phyloP scores from a whole-genome alignment of 352 stramenopile genomes.

The Phytophthora tubulina region DNA sequence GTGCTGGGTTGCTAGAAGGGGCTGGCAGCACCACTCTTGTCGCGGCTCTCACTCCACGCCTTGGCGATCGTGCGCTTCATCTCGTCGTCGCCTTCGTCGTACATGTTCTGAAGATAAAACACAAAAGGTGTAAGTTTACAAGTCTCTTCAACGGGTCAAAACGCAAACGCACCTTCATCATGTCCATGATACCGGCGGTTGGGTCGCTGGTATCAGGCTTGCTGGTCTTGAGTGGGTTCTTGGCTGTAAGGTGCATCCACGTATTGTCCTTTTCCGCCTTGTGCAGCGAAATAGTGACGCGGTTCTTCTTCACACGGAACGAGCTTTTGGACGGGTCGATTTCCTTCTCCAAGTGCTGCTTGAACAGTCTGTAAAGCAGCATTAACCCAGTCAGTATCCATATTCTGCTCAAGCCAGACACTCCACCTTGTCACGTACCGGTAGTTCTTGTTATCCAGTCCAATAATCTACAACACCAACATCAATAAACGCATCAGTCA shows the following conservation, averaged over 20 bases:
- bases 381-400: neutral
- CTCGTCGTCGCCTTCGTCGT: constrained; percentile 88
- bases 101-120: constrained; percentile 77
- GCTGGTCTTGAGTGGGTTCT: constrained; percentile 70
- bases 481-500: neutral
- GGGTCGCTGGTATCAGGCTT: constrained; percentile 72
- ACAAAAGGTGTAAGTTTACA: constrained; percentile 4
- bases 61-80: constrained; percentile 93
- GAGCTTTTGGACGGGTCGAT: constrained; percentile 81
- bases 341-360: constrained; percentile 85
- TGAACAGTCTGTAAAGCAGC: constrained; percentile 56
- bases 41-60: constrained; percentile 85
- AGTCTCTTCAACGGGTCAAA: neutral
- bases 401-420: neutral
- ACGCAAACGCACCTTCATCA: constrained; percentile 82
- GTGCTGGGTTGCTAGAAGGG: constrained; percentile 35
- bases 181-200: constrained; percentile 89
- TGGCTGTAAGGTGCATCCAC: constrained; percentile 88
- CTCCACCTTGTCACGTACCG: constrained; percentile 24
- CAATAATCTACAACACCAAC: constrained; percentile 54
- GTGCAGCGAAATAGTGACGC: constrained; percentile 79
- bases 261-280: constrained; percentile 82
- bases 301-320: constrained; percentile 89
- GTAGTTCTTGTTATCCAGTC: constrained; percentile 80
- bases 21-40: constrained; percentile 61